Conservation (phyloP, 306 rosid species). For the Sphenostylis stenocarpa region DNA sequence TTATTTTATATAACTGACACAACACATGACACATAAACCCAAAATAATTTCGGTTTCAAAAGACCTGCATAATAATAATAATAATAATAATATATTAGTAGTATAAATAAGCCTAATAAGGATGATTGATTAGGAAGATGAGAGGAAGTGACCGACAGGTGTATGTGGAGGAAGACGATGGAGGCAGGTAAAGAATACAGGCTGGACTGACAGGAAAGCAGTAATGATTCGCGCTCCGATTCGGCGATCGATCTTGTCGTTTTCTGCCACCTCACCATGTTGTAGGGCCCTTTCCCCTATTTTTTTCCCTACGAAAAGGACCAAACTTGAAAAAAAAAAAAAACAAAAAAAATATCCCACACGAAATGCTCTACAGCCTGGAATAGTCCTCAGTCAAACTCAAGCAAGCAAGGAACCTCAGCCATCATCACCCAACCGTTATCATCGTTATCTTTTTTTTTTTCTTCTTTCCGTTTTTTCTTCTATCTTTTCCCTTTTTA, state of each 20-base stretch:
- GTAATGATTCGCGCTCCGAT: constrained; percentile 71
- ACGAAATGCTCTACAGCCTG: constrained; percentile 71
- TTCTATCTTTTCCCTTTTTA: constrained; percentile 1
- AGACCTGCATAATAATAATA: background rate
- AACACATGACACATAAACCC: background rate
- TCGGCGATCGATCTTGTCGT: constrained; percentile 79
- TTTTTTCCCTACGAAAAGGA: constrained; percentile 3
- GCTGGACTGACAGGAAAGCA: constrained; percentile 67
- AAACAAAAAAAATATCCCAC: constrained; percentile 20
- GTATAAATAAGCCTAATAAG: background rate
- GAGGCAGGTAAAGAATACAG: constrained; percentile 71
- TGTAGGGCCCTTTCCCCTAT: constrained; percentile 19
- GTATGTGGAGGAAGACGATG: constrained; percentile 28
- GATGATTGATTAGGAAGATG: background rate
- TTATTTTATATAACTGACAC: background rate
- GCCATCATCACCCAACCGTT: constrained; percentile 54
- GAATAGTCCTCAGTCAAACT: constrained; percentile 60
- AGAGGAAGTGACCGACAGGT: constrained; percentile 45
- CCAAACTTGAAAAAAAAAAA: constrained; percentile 10
- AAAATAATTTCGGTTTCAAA: background rate
- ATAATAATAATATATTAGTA: too few relatives aligned
- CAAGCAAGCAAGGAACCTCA: constrained; percentile 38
- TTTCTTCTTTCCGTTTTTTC: background rate
- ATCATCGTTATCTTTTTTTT: constrained; percentile 65
- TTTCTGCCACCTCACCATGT: constrained; percentile 48